Evolutionary conservation across 176 grass and related monocot species (phyloP), one percentile per base, ranked within the genome.

Genomic region (Hordeum marinum): DNA sequence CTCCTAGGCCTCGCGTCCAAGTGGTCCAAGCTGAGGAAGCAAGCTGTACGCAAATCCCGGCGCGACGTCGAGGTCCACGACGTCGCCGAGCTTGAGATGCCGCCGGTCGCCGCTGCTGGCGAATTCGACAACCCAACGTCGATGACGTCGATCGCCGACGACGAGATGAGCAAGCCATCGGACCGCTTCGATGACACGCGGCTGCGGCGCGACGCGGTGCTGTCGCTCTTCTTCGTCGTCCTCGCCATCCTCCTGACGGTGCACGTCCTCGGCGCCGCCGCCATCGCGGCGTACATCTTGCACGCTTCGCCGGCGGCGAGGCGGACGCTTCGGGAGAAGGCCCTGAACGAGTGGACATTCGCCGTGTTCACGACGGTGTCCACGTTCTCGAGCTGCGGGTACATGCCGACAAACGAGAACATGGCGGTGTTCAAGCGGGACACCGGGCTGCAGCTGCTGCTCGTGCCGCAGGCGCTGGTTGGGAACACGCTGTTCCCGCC

Each of bases 301-400:
- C 48, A 52, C 64, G 14, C 71, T 5, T 41, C 87, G 11, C 55
- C 86, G 2, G 71, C 60, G 41, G 76, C 81, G 23, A 85, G 86
- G 82, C 31, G 0, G 50, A 92, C 90, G 60, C 80, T 96, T 61
- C 27, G 42, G 32, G 57, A 17, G 11, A 96, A 91, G 80, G 73
- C 77, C 1, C 80, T 96, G 61, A 68, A 85, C 64, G 13, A 65
- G 42, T 75, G 75, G 68, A 93, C 76, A 24, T 93, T 96, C 83
- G 82, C 90, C 7, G 48, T 89, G 54, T 95, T 95, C 87, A 84
- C 83, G 35, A 88, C 83, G 46, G 85, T 95, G 45, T 92, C 90
- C 46, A 90, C 90, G 3, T 92, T 95, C 83, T 89, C 90, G 10
- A 92, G 8, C 82, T 92, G 90, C 80, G 85, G 93, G 1, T 95